A percentile compares a stretch with the other conserved stretches of the same genome.
Evolutionary conservation across 2,329 filamentous ascomycete species (phyloP).

Genomic region (Fusarium sp.): DNA sequence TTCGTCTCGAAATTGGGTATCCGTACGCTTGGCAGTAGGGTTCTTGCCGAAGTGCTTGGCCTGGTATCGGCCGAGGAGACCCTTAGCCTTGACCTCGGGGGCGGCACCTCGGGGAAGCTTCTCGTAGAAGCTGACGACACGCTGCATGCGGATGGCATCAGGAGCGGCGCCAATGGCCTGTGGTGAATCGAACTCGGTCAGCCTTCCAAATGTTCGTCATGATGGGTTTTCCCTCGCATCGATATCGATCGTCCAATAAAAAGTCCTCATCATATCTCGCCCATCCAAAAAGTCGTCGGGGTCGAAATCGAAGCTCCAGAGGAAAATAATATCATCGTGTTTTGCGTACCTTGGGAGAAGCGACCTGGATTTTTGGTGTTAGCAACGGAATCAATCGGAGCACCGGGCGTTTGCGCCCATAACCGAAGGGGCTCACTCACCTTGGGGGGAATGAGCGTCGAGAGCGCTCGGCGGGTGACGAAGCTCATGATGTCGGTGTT

Average conservation of each 20-base stretch:
- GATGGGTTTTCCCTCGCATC: conserved; percentile 19
- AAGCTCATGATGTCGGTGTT: conserved; percentile 83
- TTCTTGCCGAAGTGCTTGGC: conserved; percentile 96
- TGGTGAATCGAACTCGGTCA: conserved; percentile 49
- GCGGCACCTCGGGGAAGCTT: conserved; percentile 94
- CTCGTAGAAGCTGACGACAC: conserved; percentile 98
- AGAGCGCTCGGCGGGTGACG: conserved; percentile 89
- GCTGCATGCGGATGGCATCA: conserved; percentile 97
- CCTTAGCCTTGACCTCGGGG: conserved; percentile 83
- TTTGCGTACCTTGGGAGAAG: conserved; percentile 79
- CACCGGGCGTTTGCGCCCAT: conserved; percentile 41
- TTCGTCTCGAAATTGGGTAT: conserved; percentile 43
- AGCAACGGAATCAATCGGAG: conserved; percentile 53
- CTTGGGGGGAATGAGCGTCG: conserved; percentile 99
- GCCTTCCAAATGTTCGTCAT: conserved; percentile 43
- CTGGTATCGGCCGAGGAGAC: conserved; percentile 89
- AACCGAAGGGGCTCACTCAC: conserved; percentile 63
- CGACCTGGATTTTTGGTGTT: conserved; percentile 68
- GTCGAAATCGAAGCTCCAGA: conserved; percentile 26
- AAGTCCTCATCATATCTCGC: conserved; percentile 24
- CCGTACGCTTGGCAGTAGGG: conserved; percentile 85
- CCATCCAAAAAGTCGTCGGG: conserved; percentile 21
- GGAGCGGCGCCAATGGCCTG: conserved; percentile 95
- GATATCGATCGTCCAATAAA: conserved; percentile 13
- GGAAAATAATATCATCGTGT: conserved; percentile 14